Percentiles rank a stretch among this genome's conserved stretches.
Evolutionary conservation across 2,329 filamentous ascomycete species (phyloP).

Genomic region (Fusarium sp.): DNA sequence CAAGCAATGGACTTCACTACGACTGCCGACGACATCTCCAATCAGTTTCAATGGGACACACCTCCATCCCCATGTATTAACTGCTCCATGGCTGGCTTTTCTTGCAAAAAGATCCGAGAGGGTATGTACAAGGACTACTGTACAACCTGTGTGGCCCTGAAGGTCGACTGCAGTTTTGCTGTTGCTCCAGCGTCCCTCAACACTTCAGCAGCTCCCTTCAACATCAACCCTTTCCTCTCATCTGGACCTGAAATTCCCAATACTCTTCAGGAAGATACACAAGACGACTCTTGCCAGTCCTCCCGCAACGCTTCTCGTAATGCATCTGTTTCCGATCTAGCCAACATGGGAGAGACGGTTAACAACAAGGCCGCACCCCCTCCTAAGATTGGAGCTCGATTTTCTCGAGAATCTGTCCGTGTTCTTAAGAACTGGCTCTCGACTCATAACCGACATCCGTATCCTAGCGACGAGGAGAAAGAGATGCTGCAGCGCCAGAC

Average conservation of each 20-base stretch:
- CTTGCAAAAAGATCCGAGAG: constrained; percentile 71
- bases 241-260: constrained; percentile 58
- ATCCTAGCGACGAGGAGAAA: constrained; percentile 89
- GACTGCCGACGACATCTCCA: constrained; percentile 25
- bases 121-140: constrained; percentile 71
- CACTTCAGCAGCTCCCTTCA: constrained; percentile 53
- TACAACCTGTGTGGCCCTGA: constrained; percentile 70
- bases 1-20: constrained; percentile 47
- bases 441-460: constrained; percentile 83
- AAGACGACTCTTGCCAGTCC: constrained; percentile 43
- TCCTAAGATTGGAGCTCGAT: constrained; percentile 78
- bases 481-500: constrained; percentile 82
- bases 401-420: constrained; percentile 83
- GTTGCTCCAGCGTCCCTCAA: constrained; percentile 51
- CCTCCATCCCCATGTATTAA: constrained; percentile 63
- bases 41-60: constrained; percentile 54
- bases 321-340: constrained; percentile 46
- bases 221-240: constrained; percentile 59
- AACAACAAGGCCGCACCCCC: constrained; percentile 49
- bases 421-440: constrained; percentile 87
- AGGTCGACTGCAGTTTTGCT: constrained; percentile 69
- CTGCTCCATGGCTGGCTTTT: constrained; percentile 64
- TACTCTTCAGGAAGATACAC: constrained; percentile 45
- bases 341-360: constrained; percentile 42
- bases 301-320: constrained; percentile 45